Percentiles rank a stretch among this genome's conserved stretches.
phyloP scores from a whole-genome alignment of 495 filamentous ascomycete species.

The Parathielavia appendiculata region DNA sequence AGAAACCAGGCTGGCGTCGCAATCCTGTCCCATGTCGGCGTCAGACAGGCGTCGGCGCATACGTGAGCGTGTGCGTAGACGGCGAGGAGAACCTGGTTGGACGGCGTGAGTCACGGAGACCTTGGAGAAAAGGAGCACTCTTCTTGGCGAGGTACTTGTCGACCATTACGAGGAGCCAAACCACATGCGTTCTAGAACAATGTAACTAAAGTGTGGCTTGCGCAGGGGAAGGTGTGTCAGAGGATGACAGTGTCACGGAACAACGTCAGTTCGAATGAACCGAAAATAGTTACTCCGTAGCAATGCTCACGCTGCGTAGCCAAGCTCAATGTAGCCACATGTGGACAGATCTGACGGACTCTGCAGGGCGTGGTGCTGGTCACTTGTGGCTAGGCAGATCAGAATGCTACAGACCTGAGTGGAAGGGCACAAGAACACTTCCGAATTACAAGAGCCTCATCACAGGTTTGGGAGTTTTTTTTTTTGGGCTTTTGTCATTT shows the following conservation, averaged over 20 bases:
- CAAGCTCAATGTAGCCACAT: too few species aligned
- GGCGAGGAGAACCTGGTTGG: not conserved
- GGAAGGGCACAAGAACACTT: too few species aligned
- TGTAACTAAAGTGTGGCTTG: not conserved
- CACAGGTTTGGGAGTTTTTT: too few species aligned
- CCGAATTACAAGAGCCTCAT: too few species aligned
- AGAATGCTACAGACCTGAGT: too few species aligned
- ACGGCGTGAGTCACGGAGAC: conserved; percentile 1
- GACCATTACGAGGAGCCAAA: too few species aligned
- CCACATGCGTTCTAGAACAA: not conserved
- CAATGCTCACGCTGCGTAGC: too few species aligned
- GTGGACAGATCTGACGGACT: too few species aligned
- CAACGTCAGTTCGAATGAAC: not conserved
- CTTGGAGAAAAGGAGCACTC: not conserved
- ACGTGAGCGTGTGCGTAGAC: not conserved
- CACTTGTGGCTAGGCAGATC: too few species aligned
- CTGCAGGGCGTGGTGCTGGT: too few species aligned
- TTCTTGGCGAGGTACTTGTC: not conserved
- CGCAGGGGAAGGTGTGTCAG: not conserved
- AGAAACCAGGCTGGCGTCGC: not conserved
- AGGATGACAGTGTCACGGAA: not conserved
- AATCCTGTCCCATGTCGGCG: not conserved
- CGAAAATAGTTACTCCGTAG: too few species aligned
- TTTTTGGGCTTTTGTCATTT: too few species aligned
- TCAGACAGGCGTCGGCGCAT: not conserved